Evolutionary conservation across 495 filamentous ascomycete species (phyloP).

Genomic region (Neurospora discreta): DNA sequence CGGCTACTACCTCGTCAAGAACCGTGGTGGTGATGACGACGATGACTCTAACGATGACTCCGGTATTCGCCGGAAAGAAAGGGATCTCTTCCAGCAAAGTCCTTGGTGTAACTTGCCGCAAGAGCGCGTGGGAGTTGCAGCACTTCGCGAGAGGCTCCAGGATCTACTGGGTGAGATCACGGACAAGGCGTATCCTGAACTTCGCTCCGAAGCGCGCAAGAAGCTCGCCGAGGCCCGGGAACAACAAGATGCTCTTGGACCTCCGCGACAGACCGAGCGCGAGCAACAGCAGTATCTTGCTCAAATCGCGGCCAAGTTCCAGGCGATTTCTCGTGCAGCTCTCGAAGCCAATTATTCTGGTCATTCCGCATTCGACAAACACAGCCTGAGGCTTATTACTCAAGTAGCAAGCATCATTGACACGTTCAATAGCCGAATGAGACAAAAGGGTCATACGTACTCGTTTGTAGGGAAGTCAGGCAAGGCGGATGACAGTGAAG

Average conservation of each 20-base stretch:
- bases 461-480: too few relatives aligned
- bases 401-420: slow-evolving; percentile 24
- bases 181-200: slow-evolving; percentile 36
- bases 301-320: slow-evolving; percentile 30
- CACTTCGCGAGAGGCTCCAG: slow-evolving; percentile 32
- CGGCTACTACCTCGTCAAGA: slow-evolving; percentile 48
- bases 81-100: slow-evolving; percentile 15
- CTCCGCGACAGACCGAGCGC: slow-evolving; percentile 25
- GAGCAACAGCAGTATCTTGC: slow-evolving; percentile 35
- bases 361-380: slow-evolving; percentile 22
- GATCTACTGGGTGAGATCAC: slow-evolving; percentile 33
- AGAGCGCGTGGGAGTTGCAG: slow-evolving; percentile 38
- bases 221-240: slow-evolving; percentile 23
- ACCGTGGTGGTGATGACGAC: slow-evolving; percentile 34
- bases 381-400: slow-evolving; percentile 24
- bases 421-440: slow-evolving; percentile 5
- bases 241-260: slow-evolving; percentile 30
- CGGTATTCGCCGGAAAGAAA: background rate
- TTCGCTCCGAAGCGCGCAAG: slow-evolving; percentile 31
- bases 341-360: slow-evolving; percentile 31
- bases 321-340: slow-evolving; percentile 26
- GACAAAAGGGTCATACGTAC: background rate
- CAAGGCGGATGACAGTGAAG: background rate
- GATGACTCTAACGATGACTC: slow-evolving; percentile 2
- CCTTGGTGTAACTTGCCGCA: slow-evolving; percentile 34